Base-by-base conservation (phyloP, 1,284 basidiomycete genomes). In the Leccinum ponderosum region DNA sequence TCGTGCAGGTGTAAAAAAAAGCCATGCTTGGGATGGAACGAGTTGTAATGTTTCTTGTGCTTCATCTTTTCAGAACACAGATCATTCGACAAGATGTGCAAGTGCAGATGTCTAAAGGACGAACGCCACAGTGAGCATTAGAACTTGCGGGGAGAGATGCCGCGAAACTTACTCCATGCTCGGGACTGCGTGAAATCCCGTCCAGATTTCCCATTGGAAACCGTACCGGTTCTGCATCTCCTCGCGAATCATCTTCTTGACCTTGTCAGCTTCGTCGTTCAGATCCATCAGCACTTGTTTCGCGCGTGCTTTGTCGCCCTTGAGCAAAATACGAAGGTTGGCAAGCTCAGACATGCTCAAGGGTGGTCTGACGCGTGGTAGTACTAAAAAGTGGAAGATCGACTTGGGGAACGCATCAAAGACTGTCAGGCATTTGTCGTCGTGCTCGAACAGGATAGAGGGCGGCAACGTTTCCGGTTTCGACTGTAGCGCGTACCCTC, bases 11-110 rank as follows among this genome's bases (percentile, higher is more conserved):
- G 84, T 0, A 98, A 70, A 74, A 97, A 98, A 78, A 95, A 98
- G 0, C 94, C 95, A 12, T 85, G 79, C 31, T 83, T 83, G 0
- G 96, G 97, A 67, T 93, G 87, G 77, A 98, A 99, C 2, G 94
- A 94, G 73, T 97, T 95, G 78, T 95, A 95, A 69, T 98, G 95
- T 69, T 93, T 95, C 81, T 97, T 98, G 64, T 84, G 85, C 76
- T 97, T 98, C 77, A 98, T 77, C 39, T 79, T 77, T 2, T 84
- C 80, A 0, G 91, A 90, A 55, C 86, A 82, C 17, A 97, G 77
- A 72, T 99, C 96, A 20, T 83, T 81, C 1, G 95, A 97, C 29
- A 98, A 80, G 62, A 98, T 86, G 72, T 98, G 95, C 6, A 95
- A 76, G 70, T 97, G 95, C 1, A 95, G 64, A 71, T 96, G 94